phyloP scores from a whole-genome alignment of 2,329 filamentous ascomycete species.

The Calonectria hawksworthii region DNA sequence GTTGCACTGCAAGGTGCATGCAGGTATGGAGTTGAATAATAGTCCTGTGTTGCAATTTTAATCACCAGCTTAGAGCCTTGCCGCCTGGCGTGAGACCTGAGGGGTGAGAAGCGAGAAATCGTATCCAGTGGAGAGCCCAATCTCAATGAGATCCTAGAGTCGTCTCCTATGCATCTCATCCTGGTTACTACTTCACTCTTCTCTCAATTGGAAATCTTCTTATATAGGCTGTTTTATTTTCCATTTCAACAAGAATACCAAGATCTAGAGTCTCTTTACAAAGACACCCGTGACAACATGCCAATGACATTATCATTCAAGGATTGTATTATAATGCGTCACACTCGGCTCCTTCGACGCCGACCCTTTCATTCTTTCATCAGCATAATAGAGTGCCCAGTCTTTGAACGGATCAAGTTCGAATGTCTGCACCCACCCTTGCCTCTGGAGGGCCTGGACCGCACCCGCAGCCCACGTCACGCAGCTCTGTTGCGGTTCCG shows the following conservation, averaged over 20 bases:
- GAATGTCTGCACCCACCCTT: conserved; percentile 43
- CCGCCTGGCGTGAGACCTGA: too few relatives aligned
- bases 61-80: too few relatives aligned
- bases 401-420: conserved; percentile 46
- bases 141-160: too few relatives aligned
- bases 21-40: too few relatives aligned
- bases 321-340: background rate
- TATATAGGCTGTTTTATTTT: background rate
- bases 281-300: background rate
- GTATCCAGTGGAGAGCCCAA: too few relatives aligned
- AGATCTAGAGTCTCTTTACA: background rate
- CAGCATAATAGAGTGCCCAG: conserved; percentile 45
- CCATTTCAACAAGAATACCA: background rate
- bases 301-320: background rate
- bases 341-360: conserved; percentile 33
- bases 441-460: conserved; percentile 41
- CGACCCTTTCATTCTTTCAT: conserved; percentile 42
- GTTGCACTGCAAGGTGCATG: too few relatives aligned
- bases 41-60: too few relatives aligned
- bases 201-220: background rate
- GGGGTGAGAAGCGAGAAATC: too few relatives aligned
- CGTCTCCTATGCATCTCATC: too few relatives aligned
- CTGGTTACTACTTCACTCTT: background rate
- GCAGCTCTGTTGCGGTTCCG: conserved; percentile 52
- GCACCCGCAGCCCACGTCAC: conserved; percentile 50